Percentiles rank a stretch among this genome's conserved stretches.
These are phyloP conservation scores for Biancaea sappan DNA, from an alignment of 306 rosid species.

Conservation along the genomic window DNA sequence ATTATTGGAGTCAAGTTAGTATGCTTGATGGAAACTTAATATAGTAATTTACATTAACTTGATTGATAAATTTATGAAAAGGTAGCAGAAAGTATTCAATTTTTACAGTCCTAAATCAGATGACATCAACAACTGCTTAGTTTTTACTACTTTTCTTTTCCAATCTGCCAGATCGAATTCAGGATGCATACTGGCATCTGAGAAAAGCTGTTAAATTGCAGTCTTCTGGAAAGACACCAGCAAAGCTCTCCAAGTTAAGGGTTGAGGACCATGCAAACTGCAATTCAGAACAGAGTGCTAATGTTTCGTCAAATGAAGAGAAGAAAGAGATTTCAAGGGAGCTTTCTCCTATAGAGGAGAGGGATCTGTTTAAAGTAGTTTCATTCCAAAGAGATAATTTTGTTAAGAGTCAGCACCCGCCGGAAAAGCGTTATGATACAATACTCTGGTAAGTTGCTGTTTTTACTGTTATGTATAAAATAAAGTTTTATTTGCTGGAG, in stretches of 20 bases:
- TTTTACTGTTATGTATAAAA: slow-evolving; percentile 2
- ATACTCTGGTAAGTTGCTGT: slow-evolving; percentile 66
- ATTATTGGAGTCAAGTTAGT: slow-evolving; percentile 2
- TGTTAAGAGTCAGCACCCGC: slow-evolving; percentile 53
- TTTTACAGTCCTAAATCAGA: slow-evolving; percentile 14
- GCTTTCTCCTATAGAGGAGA: slow-evolving; percentile 37
- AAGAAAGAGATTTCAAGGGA: slow-evolving; percentile 38
- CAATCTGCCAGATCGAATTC: slow-evolving; percentile 61
- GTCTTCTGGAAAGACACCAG: slow-evolving; percentile 41
- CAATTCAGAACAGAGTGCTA: slow-evolving; percentile 34
- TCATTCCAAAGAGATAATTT: slow-evolving; percentile 77
- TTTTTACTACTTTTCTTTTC: slow-evolving; percentile 16
- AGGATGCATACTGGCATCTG: slow-evolving; percentile 77
- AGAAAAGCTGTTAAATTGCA: slow-evolving; percentile 49
- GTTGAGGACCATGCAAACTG: slow-evolving; percentile 38
- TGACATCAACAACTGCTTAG: slow-evolving; percentile 1
- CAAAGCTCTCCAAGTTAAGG: slow-evolving; percentile 41
- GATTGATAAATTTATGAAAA: slow-evolving; percentile 3
- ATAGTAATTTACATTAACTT: slow-evolving; percentile 3
- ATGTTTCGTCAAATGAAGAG: slow-evolving; percentile 40
- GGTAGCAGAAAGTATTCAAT: neutral
- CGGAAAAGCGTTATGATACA: slow-evolving; percentile 68
- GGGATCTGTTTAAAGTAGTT: slow-evolving; percentile 51
- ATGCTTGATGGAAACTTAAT: slow-evolving; percentile 14
- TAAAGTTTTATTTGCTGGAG: neutral